A percentile compares a stretch with the other conserved stretches of the same genome.
These are phyloP conservation scores for Xanthoconium separans DNA, from an alignment of 1,284 basidiomycete genomes.

Conservation along the genomic window DNA sequence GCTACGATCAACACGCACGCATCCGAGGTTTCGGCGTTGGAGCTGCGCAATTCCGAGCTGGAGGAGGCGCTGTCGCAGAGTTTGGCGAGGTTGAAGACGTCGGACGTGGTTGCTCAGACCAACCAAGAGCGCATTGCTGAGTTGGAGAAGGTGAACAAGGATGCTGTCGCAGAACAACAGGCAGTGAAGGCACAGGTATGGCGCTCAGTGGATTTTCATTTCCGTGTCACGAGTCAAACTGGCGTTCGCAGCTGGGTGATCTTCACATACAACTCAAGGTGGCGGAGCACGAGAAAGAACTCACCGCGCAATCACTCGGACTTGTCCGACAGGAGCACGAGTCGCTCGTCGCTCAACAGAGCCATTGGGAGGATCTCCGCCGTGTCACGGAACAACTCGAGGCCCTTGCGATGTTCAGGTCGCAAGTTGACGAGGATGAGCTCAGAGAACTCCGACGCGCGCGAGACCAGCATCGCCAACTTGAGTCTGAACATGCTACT, in stretches of 20 bases:
- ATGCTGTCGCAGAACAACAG: conserved; percentile 53
- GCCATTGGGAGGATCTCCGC: conserved; percentile 69
- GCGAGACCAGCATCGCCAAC: conserved; percentile 61
- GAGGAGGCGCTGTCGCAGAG: conserved; percentile 70
- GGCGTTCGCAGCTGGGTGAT: conserved; percentile 48
- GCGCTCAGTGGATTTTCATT: conserved; percentile 1
- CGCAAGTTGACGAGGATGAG: conserved; percentile 68
- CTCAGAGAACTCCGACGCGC: conserved; percentile 62
- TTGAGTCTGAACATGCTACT: conserved; percentile 65
- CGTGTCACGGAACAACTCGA: conserved; percentile 70
- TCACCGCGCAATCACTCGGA: conserved; percentile 47
- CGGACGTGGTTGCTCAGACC: conserved; percentile 61
- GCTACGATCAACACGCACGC: conserved; percentile 42
- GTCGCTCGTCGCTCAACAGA: conserved; percentile 55
- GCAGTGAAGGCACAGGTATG: conserved; percentile 58
- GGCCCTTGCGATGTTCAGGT: conserved; percentile 55
- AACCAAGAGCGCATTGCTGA: conserved; percentile 57
- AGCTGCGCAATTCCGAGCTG: conserved; percentile 57
- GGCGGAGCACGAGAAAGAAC: conserved; percentile 60
- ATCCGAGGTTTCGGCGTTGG: conserved; percentile 47
- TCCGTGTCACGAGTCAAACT: not conserved
- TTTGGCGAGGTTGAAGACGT: conserved; percentile 64
- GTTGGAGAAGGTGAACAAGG: conserved; percentile 59
- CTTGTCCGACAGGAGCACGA: conserved; percentile 60
- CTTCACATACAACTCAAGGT: conserved; percentile 58